Percentiles rank a stretch among this genome's conserved stretches.
These are phyloP conservation scores for Gypsophila paniculata DNA, from an alignment of 179 eudicot genomes.

Conservation along the genomic window DNA sequence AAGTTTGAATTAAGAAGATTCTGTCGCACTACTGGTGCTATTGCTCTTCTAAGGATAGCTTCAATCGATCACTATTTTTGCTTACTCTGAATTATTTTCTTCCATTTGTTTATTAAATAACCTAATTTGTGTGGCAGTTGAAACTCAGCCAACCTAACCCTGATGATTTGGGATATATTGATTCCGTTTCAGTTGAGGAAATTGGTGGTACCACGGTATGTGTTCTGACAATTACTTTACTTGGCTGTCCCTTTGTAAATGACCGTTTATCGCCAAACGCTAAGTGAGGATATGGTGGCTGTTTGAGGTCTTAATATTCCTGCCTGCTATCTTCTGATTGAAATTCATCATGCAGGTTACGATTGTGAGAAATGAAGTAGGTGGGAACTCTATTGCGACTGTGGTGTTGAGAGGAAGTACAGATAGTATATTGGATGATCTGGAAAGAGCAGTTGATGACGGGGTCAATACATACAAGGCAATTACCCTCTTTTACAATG, in stretches of 20 bases:
- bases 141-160: slow-evolving; percentile 83
- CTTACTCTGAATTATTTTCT: neutral
- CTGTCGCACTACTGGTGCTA: slow-evolving; percentile 94
- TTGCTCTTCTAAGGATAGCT: slow-evolving; percentile 62
- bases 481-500: neutral
- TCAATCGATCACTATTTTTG: neutral
- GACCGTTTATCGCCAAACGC: neutral
- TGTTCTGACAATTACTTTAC: neutral
- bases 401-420: slow-evolving; percentile 91
- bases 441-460: slow-evolving; percentile 97
- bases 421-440: slow-evolving; percentile 93
- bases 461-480: slow-evolving; percentile 96
- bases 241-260: too few relatives aligned
- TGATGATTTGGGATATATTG: slow-evolving; percentile 85
- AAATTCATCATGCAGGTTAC: slow-evolving; percentile 52
- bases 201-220: slow-evolving; percentile 82
- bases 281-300: neutral
- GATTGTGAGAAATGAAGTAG: slow-evolving; percentile 84
- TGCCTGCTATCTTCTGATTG: slow-evolving; percentile 11
- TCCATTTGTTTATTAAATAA: neutral
- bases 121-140: slow-evolving; percentile 46
- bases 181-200: slow-evolving; percentile 83
- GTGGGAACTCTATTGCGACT: slow-evolving; percentile 84
- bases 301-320: neutral
- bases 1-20: slow-evolving; percentile 88